A percentile compares a stretch with the other conserved stretches of the same genome.
Evolutionary conservation across 305 asterid genomes (phyloP).

Genomic region (Solanum hybrid): DNA sequence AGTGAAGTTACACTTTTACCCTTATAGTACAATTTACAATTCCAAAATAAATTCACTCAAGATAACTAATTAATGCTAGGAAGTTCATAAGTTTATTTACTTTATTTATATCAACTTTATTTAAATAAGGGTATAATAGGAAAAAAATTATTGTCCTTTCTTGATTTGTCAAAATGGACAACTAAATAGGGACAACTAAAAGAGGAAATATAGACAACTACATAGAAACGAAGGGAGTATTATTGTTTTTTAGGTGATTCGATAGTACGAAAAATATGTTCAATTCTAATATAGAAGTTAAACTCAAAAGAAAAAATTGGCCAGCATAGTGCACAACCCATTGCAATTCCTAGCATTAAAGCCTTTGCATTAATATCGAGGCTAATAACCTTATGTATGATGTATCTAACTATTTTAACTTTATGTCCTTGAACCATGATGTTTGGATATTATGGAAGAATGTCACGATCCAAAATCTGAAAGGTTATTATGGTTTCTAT

Average conservation of each 20-base stretch:
- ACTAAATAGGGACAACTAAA: no score
- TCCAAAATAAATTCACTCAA: no score
- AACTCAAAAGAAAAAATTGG: background rate
- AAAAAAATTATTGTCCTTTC: no score
- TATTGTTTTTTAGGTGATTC: background rate
- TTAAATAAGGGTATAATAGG: no score
- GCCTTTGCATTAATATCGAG: background rate
- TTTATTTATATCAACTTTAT: no score
- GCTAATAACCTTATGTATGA: background rate
- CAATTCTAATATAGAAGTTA: background rate
- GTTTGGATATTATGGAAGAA: background rate
- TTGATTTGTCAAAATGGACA: no score
- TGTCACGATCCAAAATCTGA: background rate
- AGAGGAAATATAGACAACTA: no score
- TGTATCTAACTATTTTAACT: background rate
- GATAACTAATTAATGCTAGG: no score
- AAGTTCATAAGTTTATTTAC: no score
- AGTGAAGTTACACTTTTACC: no score
- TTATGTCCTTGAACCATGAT: background rate
- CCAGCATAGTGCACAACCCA: background rate
- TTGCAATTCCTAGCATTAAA: background rate
- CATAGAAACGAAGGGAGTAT: background rate
- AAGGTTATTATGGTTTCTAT: background rate
- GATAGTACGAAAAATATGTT: background rate
- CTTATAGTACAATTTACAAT: no score